Evolutionary conservation across 345 rosid species (phyloP), one percentile per base, ranked within the genome.

Genomic region (Salix purpurea): DNA sequence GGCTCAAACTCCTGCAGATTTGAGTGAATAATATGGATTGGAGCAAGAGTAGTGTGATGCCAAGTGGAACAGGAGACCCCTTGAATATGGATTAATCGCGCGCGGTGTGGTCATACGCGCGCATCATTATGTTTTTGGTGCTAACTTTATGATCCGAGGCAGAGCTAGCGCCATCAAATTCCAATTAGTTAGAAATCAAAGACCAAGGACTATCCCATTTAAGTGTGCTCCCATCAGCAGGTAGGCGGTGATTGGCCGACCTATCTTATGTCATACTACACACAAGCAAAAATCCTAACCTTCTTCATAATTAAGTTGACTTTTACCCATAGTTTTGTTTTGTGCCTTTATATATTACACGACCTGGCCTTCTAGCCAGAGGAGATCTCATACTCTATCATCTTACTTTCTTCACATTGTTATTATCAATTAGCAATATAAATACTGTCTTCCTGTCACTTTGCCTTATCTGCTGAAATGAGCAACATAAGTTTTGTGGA

Each of bases 401-500:
- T 30, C 39, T 50, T 60, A 1, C 46, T 7, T 12, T 26, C 11
- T 36, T 67, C 24, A 42, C 19, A 11, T 11, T 37, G 26, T 68
- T 68, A 2, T 8, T 56, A 23, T 28, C 62, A 56, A 23, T 56
- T 56, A 23, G 62, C 62, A 56, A 23, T 56, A 56, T 56, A 56
- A 56, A 56, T 56, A n/a, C 14, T 9, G 19, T n/a, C 18, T 70
- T 34, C n/a, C 65, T 21, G 18, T 74, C 7, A 30, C 18, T 1
- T 4, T 28, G 30, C 36, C 1, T 30, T 26, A 21, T 24, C 15
- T 1, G 19, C 13, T 14, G 84, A 83, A 6, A 78, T 79, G 81
- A 79, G 77, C 77, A 74, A 44, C 74, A 69, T 79, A 69, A 74
- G 81, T 74, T 60, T 18, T 67, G 77, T 74, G 48, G 81, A 79